Evolutionary conservation across 2,329 filamentous ascomycete genomes (phyloP).

Genomic region (Claviceps pazoutovae): DNA sequence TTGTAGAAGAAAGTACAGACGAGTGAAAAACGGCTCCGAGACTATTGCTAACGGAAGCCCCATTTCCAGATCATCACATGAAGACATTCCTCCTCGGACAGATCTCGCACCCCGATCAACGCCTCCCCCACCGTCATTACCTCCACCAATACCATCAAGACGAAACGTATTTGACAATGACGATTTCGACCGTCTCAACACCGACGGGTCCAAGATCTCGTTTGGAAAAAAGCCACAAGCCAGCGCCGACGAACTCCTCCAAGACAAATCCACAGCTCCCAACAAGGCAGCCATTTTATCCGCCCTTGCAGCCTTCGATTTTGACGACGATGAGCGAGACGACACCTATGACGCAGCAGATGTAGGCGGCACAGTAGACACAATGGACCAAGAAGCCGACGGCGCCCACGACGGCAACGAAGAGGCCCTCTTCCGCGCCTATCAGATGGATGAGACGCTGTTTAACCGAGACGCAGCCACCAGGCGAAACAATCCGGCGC

Average conservation of each 20-base stretch:
- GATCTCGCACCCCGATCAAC: constrained; percentile 46
- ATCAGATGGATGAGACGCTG: constrained; percentile 45
- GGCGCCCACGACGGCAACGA: constrained; percentile 44
- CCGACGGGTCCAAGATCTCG: constrained; percentile 55
- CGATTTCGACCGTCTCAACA: constrained; percentile 57
- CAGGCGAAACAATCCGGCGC: constrained; percentile 44
- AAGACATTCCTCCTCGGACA: constrained; percentile 10
- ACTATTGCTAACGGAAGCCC: constrained; percentile 8
- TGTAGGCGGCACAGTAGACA: constrained; percentile 77
- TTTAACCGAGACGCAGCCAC: constrained; percentile 63
- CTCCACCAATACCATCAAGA: constrained; percentile 35
- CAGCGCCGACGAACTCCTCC: constrained; percentile 60
- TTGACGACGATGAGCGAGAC: constrained; percentile 89
- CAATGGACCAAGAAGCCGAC: constrained; percentile 41
- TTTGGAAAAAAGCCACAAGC: constrained; percentile 56
- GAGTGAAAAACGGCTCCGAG: no score
- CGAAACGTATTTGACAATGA: constrained; percentile 71
- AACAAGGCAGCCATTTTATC: constrained; percentile 80
- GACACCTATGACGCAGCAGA: constrained; percentile 92
- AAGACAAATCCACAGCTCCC: constrained; percentile 48
- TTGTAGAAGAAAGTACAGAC: background rate
- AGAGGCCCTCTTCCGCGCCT: constrained; percentile 58
- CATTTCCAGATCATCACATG: constrained; percentile 15
- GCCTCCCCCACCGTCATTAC: constrained; percentile 28
- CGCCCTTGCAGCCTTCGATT: constrained; percentile 78